These are phyloP conservation scores for Phaeoacremonium minimum DNA, from an alignment of 2,329 filamentous ascomycete genomes.

Conservation along the genomic window DNA sequence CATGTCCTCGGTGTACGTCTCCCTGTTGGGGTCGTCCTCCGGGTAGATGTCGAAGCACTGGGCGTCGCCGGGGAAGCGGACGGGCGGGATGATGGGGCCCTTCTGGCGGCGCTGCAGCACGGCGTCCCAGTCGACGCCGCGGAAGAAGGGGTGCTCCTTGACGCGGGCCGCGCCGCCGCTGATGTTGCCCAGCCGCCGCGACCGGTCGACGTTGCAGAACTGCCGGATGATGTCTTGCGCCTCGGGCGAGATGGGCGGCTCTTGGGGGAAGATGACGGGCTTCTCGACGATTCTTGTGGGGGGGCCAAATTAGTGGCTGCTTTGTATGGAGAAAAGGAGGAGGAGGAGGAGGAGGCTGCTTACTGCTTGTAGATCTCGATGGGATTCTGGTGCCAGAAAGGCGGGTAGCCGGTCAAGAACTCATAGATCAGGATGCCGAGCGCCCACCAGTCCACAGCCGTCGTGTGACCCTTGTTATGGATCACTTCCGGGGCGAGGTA, in stretches of 20 bases:
- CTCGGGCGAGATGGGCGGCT: constrained; percentile 59
- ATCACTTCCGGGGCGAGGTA: constrained; percentile 84
- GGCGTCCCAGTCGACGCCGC: constrained; percentile 68
- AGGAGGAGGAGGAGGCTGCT: constrained; percentile 17
- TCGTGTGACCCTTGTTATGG: constrained; percentile 72
- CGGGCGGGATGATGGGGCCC: constrained; percentile 72
- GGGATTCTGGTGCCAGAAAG: constrained; percentile 83
- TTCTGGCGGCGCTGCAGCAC: constrained; percentile 58
- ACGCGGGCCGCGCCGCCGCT: constrained; percentile 68
- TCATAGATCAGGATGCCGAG: constrained; percentile 81
- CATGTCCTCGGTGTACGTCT: constrained; percentile 67
- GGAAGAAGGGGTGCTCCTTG: constrained; percentile 74
- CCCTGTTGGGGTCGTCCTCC: constrained; percentile 64
- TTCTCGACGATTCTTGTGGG: constrained; percentile 68
- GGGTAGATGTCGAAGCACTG: constrained; percentile 81
- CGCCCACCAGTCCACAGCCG: constrained; percentile 84
- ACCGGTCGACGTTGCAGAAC: constrained; percentile 76
- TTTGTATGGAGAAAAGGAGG: not conserved
- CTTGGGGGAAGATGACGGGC: constrained; percentile 67
- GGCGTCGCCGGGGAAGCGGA: constrained; percentile 69
- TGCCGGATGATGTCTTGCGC: constrained; percentile 72
- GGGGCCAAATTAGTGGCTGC: constrained; percentile 10
- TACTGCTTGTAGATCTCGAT: constrained; percentile 83
- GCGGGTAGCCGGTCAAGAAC: constrained; percentile 79
- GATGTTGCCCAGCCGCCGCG: constrained; percentile 73